Base-by-base conservation (phyloP, 805 yeast genomes). In the Tetrapisispora arboricola region DNA sequence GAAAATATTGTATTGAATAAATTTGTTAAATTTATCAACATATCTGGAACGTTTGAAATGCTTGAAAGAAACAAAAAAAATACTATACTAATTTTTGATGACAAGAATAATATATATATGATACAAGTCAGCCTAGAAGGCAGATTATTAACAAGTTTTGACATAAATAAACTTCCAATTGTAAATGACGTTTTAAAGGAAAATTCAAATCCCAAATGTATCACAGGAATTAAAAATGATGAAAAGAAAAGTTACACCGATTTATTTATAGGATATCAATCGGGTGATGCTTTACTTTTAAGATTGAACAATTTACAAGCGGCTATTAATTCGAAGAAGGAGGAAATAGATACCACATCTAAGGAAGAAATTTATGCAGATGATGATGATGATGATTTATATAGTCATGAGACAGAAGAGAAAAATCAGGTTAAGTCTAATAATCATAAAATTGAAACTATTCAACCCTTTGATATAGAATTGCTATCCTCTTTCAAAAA, bases 261-360 rank as follows among this genome's bases (percentile, higher is more conserved):
- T 58, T 49, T 82, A 6, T 83, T 84, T 48, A 61, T 83, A 24
- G 77, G 83, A 5, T 75, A 77, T 44, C 65, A 66, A 25, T 75
- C 79, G 15, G 78, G 83, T 12, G 76, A 81, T 53, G 70, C 80
- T 12, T 58, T 71, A 4, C 60, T 84, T 9, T 48, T 66, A 15
- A 58, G 59, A 49, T 44, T 51, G 49, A 61, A 51, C 41, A 57
- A 56, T 35, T 43, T 59, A 39, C 51, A 45, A 29, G 51, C 55
- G 6, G 55, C 58, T 6, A 47, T 50, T 19, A 60, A 53, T 10
- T 51, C 61, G 7, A 55, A 55, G n/a, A 60, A 58, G 15, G 68
- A 64, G 18, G 66, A 65, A 27, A 72, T 66, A 15, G 76, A 72
- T 40, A 16, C 32, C 2, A 34, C 9, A 15, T 55, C 55, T 15